Evolutionary conservation across 768 basidiomycete species (phyloP).

Genomic region (Leccinellum albellum): DNA sequence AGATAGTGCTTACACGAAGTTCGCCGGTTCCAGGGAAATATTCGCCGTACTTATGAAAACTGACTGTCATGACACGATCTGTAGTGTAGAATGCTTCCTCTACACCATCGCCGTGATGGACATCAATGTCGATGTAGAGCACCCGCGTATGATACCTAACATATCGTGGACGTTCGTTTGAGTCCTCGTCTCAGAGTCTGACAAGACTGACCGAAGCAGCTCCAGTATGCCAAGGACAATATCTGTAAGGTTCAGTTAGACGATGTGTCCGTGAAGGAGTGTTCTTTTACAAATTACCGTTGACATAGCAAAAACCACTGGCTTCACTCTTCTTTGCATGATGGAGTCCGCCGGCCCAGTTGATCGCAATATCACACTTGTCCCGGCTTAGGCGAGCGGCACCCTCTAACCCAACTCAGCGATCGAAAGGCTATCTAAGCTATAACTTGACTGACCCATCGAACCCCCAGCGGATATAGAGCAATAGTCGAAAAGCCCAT

Average conservation of each 20-base stretch:
- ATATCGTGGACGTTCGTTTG: background rate
- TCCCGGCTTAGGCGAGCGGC: constrained; percentile 92
- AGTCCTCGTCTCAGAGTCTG: background rate
- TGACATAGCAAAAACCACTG: constrained; percentile 98
- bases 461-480: constrained; percentile 99
- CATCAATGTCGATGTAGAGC: constrained; percentile 97
- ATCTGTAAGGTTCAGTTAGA: constrained; percentile 46
- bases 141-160: constrained; percentile 87
- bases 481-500: constrained; percentile 97
- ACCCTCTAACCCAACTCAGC: constrained; percentile 62
- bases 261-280: background rate
- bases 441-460: constrained; percentile 67
- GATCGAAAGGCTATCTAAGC: background rate
- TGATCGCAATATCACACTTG: constrained; percentile 98
- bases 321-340: constrained; percentile 99
- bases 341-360: constrained; percentile 98
- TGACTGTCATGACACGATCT: constrained; percentile 97
- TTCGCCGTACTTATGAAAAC: constrained; percentile 98
- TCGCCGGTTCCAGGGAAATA: constrained; percentile 99
- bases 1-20: constrained; percentile 57
- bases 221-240: constrained; percentile 97
- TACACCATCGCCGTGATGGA: constrained; percentile 98
- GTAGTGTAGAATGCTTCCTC: constrained; percentile 99
- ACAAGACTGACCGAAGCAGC: constrained; percentile 62
- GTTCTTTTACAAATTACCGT: constrained; percentile 49